Evolutionary conservation across 225 moss, liverwort and hornwort species (phyloP).

Genomic region (Bryum argenteum): DNA sequence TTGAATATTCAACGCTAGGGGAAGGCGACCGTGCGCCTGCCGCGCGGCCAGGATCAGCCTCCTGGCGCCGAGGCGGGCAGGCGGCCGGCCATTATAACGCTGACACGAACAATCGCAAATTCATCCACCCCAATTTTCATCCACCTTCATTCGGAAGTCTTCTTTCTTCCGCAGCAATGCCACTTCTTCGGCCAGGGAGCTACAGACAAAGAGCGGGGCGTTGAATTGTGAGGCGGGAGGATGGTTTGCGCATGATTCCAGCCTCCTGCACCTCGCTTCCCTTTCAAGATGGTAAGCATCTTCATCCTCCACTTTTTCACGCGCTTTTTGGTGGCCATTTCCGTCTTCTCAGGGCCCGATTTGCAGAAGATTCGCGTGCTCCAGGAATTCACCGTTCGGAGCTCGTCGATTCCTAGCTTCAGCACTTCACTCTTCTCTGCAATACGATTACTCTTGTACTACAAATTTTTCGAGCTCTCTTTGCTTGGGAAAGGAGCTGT

Average conservation of each 20-base stretch:
- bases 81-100: too few species aligned
- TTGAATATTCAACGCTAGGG: too few species aligned
- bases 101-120: background rate
- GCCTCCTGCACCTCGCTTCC: conserved; percentile 8
- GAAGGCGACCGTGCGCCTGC: too few species aligned
- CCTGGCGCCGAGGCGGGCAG: too few species aligned
- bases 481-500: conserved; percentile 1
- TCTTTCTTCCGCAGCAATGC: background rate
- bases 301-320: background rate
- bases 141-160: background rate
- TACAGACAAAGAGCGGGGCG: background rate
- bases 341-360: conserved; percentile 4
- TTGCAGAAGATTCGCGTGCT: conserved; percentile 11
- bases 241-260: conserved; percentile 30
- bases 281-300: conserved; percentile 36
- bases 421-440: background rate
- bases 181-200: background rate
- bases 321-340: background rate
- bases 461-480: background rate
- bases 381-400: background rate
- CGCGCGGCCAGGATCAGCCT: too few species aligned
- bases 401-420: background rate
- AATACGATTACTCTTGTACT: background rate
- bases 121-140: conserved; percentile 6
- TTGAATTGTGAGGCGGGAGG: conserved; percentile 21